Percentiles rank a stretch among this genome's conserved stretches.
Evolutionary conservation across 371 early-diverging fungal genomes (phyloP).

Genomic region (Mortierella sp.): DNA sequence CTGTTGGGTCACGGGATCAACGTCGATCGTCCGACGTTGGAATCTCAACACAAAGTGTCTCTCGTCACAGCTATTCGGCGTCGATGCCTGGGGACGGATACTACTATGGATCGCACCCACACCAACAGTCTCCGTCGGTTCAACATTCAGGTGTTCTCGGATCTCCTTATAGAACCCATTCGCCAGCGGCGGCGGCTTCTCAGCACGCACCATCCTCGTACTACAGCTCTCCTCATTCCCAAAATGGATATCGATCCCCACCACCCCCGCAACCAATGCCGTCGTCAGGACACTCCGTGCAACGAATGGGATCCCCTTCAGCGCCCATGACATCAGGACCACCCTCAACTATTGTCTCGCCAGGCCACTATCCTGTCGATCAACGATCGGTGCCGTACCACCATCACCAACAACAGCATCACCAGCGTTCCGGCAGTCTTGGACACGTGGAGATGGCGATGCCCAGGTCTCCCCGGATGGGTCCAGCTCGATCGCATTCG

Average conservation of each 20-base stretch:
- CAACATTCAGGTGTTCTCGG: conserved; percentile 12
- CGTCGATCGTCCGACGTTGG: conserved; percentile 16
- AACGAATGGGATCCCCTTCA: conserved; percentile 23
- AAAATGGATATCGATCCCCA: conserved; percentile 33
- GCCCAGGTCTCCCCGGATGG: conserved; percentile 26
- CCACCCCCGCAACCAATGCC: conserved; percentile 14
- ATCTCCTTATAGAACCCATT: conserved; percentile 30
- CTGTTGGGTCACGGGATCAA: not conserved
- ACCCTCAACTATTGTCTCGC: conserved; percentile 19
- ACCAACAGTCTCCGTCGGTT: conserved; percentile 8
- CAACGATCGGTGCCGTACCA: conserved; percentile 8
- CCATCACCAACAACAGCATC: conserved; percentile 14
- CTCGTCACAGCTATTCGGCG: not conserved
- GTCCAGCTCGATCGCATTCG: conserved; percentile 20
- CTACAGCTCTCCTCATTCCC: conserved; percentile 13
- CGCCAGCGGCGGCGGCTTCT: not conserved
- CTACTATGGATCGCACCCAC: conserved; percentile 22
- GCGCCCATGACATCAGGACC: conserved; percentile 16
- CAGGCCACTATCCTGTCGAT: conserved; percentile 19
- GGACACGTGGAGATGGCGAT: conserved; percentile 20
- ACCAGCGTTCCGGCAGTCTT: conserved; percentile 42
- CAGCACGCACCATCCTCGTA: not conserved
- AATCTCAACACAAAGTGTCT: conserved; percentile 1
- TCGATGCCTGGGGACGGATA: not conserved
- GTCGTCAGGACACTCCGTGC: conserved; percentile 9